Base-by-base conservation (phyloP, 2,329 filamentous ascomycete species). In the Diaporthe ampelina region DNA sequence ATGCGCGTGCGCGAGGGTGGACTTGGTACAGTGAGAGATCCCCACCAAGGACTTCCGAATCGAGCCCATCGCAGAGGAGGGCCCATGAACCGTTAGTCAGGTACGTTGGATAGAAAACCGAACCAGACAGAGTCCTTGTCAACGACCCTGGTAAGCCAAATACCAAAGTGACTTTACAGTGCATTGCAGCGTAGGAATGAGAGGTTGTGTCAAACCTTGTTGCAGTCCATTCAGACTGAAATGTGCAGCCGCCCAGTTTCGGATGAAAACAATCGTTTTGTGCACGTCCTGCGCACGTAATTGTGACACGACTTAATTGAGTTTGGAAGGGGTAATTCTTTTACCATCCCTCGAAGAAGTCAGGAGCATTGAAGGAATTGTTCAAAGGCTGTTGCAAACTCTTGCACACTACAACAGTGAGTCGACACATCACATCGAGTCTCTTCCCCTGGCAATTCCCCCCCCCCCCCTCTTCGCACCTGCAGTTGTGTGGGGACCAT, bases 401-500 rank as follows among this genome's bases (percentile, higher is more conserved):
- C 15, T 48, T 48, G 15, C 19, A 48, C 45, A 48, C 1, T 48
- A n/a, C 45, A 48, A n/a, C 19, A 48, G 40, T 21, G 17, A 50
- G 26, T 26, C n/a, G 19, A 15, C 40, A 65, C 2, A 65, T 35
- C 13, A 50, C 15, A n/a, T 35, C 19, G 32, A 17, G 40, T 32
- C 10, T 35, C 17, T 32, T 32, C 29, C 29, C 19, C 59, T 29
- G 37, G 59, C 10, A 19, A 24, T 63, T 43, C 0, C 40, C 40
- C 24, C 29, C 0, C 40, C 40, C 24, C 29, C 29, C 4, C 26
- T 61, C n/a, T 24, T 37, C 61, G 45, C 26, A n/a, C 3, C 61
- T 67, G 61, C 61, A 67, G 6, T 7, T n/a, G 32, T 50, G 61
- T 52, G 61, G 61, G 29, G 61, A n/a, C 17, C 24, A 48, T 19